phyloP scores from a whole-genome alignment of 2,329 filamentous ascomycete species.

The Talaromyces atroroseus region DNA sequence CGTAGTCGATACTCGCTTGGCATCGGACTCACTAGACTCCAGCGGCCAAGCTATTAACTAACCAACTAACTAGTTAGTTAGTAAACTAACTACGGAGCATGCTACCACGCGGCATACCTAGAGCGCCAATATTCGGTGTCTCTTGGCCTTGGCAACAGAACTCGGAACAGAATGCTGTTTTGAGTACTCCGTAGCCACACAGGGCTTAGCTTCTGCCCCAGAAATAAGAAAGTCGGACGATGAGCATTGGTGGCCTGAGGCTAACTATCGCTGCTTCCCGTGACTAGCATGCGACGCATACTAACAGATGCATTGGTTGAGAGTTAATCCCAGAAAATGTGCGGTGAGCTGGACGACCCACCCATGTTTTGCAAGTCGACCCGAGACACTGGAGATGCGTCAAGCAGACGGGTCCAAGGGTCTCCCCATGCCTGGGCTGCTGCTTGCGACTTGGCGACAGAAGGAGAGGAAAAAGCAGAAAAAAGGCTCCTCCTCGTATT shows the following conservation, averaged over 20 bases:
- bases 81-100: too few species aligned
- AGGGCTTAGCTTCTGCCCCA: not conserved
- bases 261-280: not conserved
- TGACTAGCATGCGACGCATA: not conserved
- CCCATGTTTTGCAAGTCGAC: slow-evolving; percentile 6
- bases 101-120: not conserved
- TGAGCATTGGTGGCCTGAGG: not conserved
- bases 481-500: not conserved
- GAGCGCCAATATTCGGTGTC: not conserved
- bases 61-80: too few species aligned
- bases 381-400: slow-evolving; percentile 6
- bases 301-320: not conserved
- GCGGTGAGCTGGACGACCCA: not conserved
- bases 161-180: not conserved
- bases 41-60: not conserved
- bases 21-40: not conserved
- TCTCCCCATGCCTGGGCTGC: not conserved
- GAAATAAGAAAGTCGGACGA: not conserved
- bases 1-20: not conserved
- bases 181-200: not conserved
- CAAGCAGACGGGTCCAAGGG: not conserved
- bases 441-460: not conserved
- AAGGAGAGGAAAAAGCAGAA: not conserved
- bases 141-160: not conserved
- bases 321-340: not conserved